Evolutionary conservation across 2,329 filamentous ascomycete genomes (phyloP).

Genomic region (Aspergillus sp.): DNA sequence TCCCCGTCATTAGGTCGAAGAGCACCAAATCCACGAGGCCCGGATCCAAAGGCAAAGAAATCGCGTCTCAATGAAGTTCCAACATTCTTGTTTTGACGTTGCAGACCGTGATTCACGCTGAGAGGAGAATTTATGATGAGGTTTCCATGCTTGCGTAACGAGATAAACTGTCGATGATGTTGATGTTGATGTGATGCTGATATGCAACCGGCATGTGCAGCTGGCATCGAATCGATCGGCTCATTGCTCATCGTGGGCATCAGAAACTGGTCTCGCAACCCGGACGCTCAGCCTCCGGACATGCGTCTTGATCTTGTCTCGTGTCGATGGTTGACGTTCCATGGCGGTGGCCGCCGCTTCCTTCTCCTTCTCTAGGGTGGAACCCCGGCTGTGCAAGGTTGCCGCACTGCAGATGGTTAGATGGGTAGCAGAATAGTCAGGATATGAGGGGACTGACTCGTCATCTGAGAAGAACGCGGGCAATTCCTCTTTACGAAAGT

Average conservation of each 20-base stretch:
- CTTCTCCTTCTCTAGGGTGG: conserved; percentile 29
- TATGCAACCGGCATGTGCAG: neutral
- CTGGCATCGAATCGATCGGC: conserved; percentile 5
- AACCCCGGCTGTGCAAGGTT: conserved; percentile 35
- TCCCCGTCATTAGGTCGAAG: conserved; percentile 17
- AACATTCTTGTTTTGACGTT: conserved; percentile 43
- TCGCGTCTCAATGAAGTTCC: conserved; percentile 47
- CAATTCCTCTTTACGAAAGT: conserved; percentile 47
- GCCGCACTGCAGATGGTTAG: conserved; percentile 38
- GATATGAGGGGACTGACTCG: conserved; percentile 35
- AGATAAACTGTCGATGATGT: neutral
- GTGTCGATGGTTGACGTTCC: conserved; percentile 30
- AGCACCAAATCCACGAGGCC: conserved; percentile 15
- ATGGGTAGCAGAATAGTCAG: conserved; percentile 14
- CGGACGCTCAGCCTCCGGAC: conserved; percentile 34
- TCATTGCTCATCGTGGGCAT: conserved; percentile 18
- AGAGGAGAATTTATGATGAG: neutral
- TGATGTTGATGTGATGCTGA: too few relatives aligned
- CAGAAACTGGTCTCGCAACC: conserved; percentile 22
- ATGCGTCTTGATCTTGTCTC: conserved; percentile 31
- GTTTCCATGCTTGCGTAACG: neutral
- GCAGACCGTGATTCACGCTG: neutral
- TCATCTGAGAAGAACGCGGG: conserved; percentile 42
- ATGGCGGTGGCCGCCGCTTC: conserved; percentile 27
- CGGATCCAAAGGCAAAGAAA: conserved; percentile 35